Evolutionary conservation across 2,329 filamentous ascomycete genomes (phyloP).

Genomic region (Bipolaris oryzae): DNA sequence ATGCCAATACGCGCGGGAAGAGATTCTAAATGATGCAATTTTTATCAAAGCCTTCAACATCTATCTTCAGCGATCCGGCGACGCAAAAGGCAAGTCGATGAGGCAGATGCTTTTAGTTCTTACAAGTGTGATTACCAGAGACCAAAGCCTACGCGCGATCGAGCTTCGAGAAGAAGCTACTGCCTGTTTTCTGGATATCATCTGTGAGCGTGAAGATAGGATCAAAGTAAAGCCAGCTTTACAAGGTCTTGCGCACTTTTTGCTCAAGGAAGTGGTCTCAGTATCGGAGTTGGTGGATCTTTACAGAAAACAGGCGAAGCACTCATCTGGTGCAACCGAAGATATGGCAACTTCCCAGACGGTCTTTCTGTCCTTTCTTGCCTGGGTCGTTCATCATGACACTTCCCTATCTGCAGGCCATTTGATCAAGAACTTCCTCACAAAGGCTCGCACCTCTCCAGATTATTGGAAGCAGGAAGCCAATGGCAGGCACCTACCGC

Average conservation of each 20-base stretch:
- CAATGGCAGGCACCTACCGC: conserved; percentile 19
- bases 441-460: conserved; percentile 32
- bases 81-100: conserved; percentile 55
- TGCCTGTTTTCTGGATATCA: conserved; percentile 61
- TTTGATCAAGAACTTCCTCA: conserved; percentile 44
- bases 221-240: conserved; percentile 73
- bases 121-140: conserved; percentile 44
- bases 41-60: conserved; percentile 50
- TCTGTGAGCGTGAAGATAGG: conserved; percentile 65
- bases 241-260: conserved; percentile 68
- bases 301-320: conserved; percentile 37
- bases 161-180: conserved; percentile 37
- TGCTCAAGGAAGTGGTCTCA: conserved; percentile 64
- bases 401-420: conserved; percentile 49
- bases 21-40: conserved; percentile 44
- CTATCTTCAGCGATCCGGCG: conserved; percentile 51
- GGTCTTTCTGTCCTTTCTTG: conserved; percentile 37
- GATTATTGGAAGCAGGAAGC: conserved; percentile 9
- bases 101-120: conserved; percentile 53
- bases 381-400: conserved; percentile 50
- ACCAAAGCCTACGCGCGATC: conserved; percentile 24
- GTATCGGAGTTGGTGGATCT: conserved; percentile 47
- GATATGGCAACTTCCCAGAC: conserved; percentile 18
- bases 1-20: conserved; percentile 30
- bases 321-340: conserved; percentile 1